A percentile compares a stretch with the other conserved stretches of the same genome.
Conservation (phyloP, 768 basidiomycete genomes). For the Leucosporidium scottii region DNA sequence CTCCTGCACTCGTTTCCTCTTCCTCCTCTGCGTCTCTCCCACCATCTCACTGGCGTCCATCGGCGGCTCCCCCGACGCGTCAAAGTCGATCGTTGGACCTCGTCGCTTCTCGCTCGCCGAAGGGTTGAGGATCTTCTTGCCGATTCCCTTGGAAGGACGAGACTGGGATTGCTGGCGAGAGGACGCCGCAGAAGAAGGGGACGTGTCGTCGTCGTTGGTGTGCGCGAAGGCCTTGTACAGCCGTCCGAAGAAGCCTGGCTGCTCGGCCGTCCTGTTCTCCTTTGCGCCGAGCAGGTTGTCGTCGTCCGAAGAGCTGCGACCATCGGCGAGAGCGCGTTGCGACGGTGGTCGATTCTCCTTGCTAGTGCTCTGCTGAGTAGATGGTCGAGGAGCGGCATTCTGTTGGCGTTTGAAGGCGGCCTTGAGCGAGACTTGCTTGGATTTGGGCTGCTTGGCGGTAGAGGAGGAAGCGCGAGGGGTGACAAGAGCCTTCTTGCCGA, state of each 20-base stretch:
- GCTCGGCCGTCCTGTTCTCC: background rate
- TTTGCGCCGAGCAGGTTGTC: background rate
- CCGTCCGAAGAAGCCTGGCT: background rate
- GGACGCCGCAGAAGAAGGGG: too few species aligned
- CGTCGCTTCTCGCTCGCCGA: background rate
- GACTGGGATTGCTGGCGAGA: too few species aligned
- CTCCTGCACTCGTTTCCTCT: background rate
- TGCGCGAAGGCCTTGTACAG: background rate
- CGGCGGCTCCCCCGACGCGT: background rate
- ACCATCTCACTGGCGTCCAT: background rate
- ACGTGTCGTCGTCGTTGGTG: too few species aligned
- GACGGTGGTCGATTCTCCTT: too few species aligned
- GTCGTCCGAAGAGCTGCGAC: background rate
- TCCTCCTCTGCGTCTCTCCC: background rate
- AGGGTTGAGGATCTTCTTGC: background rate
- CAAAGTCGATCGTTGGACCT: constrained; percentile 1
- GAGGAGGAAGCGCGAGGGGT: background rate
- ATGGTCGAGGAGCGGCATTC: background rate
- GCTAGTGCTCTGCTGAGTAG: too few species aligned
- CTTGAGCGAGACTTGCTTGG: background rate
- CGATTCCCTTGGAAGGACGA: background rate
- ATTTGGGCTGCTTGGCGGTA: background rate
- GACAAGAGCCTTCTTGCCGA: background rate
- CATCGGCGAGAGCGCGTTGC: too few species aligned
- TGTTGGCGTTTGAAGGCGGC: background rate